These are phyloP conservation scores for Musa balbisiana DNA, from an alignment of 202 grass and related monocot species.

Conservation along the genomic window DNA sequence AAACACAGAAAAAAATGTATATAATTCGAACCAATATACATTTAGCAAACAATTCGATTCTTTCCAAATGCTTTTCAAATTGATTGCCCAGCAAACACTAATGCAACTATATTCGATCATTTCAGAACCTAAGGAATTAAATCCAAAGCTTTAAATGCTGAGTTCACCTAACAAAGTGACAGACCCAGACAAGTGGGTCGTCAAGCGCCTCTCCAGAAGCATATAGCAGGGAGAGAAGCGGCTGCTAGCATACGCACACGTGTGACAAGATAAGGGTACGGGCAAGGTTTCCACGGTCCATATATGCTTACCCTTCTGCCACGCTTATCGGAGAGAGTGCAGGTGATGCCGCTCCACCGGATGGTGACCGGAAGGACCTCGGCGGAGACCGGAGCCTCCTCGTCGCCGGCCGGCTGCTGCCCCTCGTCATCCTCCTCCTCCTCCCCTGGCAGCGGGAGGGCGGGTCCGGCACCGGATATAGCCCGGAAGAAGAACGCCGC, in stretches of 20 bases:
- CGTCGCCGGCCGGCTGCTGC: conserved; percentile 4
- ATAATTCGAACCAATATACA: background rate
- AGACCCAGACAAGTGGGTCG: too few relatives aligned
- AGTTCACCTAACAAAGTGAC: too few relatives aligned
- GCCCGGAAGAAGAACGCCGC: conserved; percentile 64
- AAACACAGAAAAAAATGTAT: background rate
- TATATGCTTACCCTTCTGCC: conserved; percentile 41
- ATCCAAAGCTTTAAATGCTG: too few relatives aligned
- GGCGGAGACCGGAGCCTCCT: conserved; percentile 27
- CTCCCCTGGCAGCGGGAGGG: conserved; percentile 34
- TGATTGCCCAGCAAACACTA: too few relatives aligned
- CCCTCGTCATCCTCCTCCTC: conserved; percentile 13
- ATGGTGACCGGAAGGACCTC: conserved; percentile 51
- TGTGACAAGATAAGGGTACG: background rate
- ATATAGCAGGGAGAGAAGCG: background rate
- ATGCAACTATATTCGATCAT: too few relatives aligned
- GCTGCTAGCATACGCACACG: too few relatives aligned
- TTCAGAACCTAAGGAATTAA: too few relatives aligned
- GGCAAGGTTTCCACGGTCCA: background rate
- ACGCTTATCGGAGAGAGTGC: conserved; percentile 68
- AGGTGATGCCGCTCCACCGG: conserved; percentile 58
- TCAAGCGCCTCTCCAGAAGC: background rate
- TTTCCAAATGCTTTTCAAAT: too few relatives aligned
- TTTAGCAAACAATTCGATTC: background rate
- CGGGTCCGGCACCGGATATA: conserved; percentile 48